Evolutionary conservation across 345 rosid species (phyloP).

Genomic region (Fremontodendron californicum): DNA sequence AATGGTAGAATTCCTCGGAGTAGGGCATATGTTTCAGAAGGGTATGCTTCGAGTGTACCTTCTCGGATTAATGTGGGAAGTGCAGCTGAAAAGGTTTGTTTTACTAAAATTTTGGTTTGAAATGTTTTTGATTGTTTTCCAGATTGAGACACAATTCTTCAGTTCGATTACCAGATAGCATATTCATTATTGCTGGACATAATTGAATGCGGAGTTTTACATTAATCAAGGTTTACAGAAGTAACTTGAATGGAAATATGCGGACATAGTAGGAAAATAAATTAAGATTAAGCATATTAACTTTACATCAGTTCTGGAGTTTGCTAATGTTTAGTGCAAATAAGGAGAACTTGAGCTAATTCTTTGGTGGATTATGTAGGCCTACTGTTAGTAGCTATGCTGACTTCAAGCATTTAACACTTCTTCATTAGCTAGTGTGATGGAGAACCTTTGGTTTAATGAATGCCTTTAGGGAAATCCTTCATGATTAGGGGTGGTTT

Average conservation of each 20-base stretch:
- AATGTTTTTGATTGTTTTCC: neutral
- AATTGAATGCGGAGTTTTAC: neutral
- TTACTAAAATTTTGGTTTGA: neutral
- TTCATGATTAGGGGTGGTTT: neutral
- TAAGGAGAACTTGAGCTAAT: neutral
- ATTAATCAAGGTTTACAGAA: neutral
- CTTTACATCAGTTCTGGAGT: neutral
- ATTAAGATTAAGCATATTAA: neutral
- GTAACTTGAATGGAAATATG: neutral
- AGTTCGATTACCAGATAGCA: neutral
- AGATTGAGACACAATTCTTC: neutral
- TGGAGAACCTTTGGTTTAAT: neutral
- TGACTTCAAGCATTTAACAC: neutral
- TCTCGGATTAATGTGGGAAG: slow-evolving; percentile 32
- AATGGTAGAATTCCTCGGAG: slow-evolving; percentile 41
- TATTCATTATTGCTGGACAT: neutral
- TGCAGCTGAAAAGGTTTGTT: slow-evolving; percentile 46
- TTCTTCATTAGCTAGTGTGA: neutral
- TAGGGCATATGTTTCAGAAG: slow-evolving; percentile 45
- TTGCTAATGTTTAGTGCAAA: neutral
- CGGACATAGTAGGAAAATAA: neutral
- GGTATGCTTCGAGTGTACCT: slow-evolving; percentile 51
- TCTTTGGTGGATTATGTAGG: neutral
- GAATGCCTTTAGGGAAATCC: neutral
- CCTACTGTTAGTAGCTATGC: neutral